Evolutionary conservation across 441 rosid genomes (phyloP).

Genomic region (Gossypium davidsonii): DNA sequence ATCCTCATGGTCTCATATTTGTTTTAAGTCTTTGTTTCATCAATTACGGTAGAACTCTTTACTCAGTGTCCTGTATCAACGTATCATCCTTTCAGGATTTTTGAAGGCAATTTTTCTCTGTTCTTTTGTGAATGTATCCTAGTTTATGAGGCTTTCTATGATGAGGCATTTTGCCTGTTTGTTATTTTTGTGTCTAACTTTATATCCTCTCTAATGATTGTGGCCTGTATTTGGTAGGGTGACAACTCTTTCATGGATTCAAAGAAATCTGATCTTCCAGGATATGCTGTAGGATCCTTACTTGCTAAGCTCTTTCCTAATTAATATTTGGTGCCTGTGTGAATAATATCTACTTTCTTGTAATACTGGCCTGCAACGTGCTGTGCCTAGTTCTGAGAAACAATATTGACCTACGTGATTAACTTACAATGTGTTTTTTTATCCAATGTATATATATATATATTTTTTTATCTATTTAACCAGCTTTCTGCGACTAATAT

Average conservation of each 20-base stretch:
- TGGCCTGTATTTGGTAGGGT: slow-evolving; percentile 32
- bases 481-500: not conserved
- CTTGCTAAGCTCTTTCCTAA: not conserved
- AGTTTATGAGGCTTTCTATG: not conserved
- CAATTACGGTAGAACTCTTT: not conserved
- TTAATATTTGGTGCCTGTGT: not conserved
- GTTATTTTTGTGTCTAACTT: not conserved
- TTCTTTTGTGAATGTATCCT: not conserved
- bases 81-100: not conserved
- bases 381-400: not conserved
- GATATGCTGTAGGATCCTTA: slow-evolving; percentile 42
- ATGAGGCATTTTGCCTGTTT: not conserved
- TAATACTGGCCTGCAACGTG: not conserved
- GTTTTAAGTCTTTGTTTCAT: not conserved
- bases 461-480: not conserved
- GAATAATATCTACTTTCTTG: slow-evolving; percentile 6
- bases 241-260: slow-evolving; percentile 25
- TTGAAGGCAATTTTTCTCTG: not conserved
- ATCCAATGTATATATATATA: not conserved
- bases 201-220: not conserved
- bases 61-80: not conserved
- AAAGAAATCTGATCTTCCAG: slow-evolving; percentile 41
- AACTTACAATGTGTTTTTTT: not conserved
- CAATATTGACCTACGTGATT: not conserved
- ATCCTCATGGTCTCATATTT: not conserved